Conservation (phyloP, 164 flowering plant species). For the Annona cherimola region DNA sequence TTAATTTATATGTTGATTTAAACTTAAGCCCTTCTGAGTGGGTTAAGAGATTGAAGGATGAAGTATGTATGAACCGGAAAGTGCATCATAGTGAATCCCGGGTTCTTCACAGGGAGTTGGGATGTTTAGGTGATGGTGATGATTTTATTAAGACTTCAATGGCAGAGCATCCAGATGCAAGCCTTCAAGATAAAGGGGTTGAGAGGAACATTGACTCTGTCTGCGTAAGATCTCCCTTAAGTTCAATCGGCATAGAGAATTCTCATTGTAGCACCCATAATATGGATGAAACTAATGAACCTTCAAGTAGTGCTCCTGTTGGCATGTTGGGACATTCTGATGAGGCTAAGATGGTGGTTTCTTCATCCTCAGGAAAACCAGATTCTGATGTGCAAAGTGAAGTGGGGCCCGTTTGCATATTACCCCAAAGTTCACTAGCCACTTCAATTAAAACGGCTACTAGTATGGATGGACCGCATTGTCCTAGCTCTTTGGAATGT, state of each 20-base stretch:
- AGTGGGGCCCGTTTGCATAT: slow-evolving; percentile 8
- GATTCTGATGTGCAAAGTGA: slow-evolving; percentile 9
- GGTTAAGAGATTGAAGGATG: slow-evolving; percentile 34
- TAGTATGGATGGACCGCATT: slow-evolving; percentile 8
- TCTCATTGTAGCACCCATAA: not conserved
- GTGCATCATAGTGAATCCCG: slow-evolving; percentile 11
- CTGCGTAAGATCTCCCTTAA: slow-evolving; percentile 11
- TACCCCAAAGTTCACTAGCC: slow-evolving; percentile 9
- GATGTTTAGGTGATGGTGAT: slow-evolving; percentile 15
- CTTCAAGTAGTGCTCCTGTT: slow-evolving; percentile 4
- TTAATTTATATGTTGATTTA: slow-evolving; percentile 50
- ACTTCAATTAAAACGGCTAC: slow-evolving; percentile 1
- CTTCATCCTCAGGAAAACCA: not conserved
- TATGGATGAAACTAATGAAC: slow-evolving; percentile 4
- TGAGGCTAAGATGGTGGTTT: slow-evolving; percentile 16
- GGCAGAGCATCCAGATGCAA: slow-evolving; percentile 7
- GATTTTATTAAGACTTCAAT: slow-evolving; percentile 17
- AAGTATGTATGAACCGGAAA: slow-evolving; percentile 26
- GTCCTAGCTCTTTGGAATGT: slow-evolving; percentile 8
- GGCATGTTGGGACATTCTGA: slow-evolving; percentile 8
- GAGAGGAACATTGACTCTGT: slow-evolving; percentile 6
- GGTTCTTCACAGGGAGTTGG: slow-evolving; percentile 28
- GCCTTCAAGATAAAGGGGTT: slow-evolving; percentile 7
- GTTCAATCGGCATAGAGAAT: slow-evolving; percentile 12
- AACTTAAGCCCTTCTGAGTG: slow-evolving; percentile 44